These are phyloP conservation scores for Fraxinus floribunda DNA, from an alignment of 305 asterid genomes.

Conservation along the genomic window DNA sequence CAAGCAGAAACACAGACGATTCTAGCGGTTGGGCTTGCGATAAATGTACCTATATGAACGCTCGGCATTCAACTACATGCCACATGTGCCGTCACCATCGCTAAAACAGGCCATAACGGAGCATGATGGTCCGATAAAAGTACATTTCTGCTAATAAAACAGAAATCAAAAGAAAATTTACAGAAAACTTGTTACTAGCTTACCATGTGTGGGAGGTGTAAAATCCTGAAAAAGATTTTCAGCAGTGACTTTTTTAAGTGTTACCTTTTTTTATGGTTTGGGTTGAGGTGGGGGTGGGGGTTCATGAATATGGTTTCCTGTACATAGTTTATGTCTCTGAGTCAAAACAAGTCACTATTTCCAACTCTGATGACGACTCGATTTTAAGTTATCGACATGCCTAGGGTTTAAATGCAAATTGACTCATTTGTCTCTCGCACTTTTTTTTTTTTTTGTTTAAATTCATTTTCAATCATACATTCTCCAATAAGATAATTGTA, in stretches of 20 bases:
- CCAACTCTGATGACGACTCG: not conserved
- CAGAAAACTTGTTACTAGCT: not conserved
- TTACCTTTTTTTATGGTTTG: not conserved
- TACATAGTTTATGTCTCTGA: not conserved
- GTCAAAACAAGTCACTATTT: not conserved
- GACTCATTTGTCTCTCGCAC: not conserved
- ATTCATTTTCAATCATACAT: no score
- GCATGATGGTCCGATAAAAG: not conserved
- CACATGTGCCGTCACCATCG: slow-evolving; percentile 56
- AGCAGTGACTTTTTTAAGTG: not conserved
- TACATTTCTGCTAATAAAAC: not conserved
- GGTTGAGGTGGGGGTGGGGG: not conserved
- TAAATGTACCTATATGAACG: slow-evolving; percentile 50
- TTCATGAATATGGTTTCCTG: not conserved
- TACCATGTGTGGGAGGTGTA: not conserved
- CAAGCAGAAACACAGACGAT: slow-evolving; percentile 39
- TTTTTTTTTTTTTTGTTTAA: no score
- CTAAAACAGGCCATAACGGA: slow-evolving; percentile 18
- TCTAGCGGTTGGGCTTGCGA: slow-evolving; percentile 57
- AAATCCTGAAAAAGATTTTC: not conserved
- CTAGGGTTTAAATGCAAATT: not conserved
- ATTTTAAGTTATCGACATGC: not conserved
- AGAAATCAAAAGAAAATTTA: not conserved
- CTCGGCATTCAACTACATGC: slow-evolving; percentile 47
- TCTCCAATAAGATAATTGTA: no score